phyloP scores from a whole-genome alignment of 345 rosid species.

The Diplotaxis tenuifolia region DNA sequence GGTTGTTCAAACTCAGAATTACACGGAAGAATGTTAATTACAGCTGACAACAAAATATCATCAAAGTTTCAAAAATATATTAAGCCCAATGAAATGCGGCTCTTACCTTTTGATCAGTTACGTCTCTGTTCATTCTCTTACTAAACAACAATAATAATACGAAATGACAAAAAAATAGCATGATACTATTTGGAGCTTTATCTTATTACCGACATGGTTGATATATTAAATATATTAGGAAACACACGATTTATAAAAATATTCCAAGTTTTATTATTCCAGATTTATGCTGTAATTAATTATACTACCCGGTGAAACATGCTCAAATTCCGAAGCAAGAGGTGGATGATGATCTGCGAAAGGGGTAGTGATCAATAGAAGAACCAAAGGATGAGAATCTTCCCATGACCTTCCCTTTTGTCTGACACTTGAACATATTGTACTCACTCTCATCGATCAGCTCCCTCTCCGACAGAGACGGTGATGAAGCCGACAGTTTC shows the following conservation, averaged over 20 bases:
- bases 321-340: slow-evolving; percentile 26
- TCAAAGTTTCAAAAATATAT: slow-evolving; percentile 6
- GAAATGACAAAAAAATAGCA: background rate
- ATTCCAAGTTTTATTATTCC: slow-evolving; percentile 13
- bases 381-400: slow-evolving; percentile 30
- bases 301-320: slow-evolving; percentile 16
- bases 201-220: slow-evolving; percentile 25
- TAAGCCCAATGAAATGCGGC: slow-evolving; percentile 14
- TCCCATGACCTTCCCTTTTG: slow-evolving; percentile 12
- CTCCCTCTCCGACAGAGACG: slow-evolving; percentile 29
- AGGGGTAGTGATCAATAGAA: slow-evolving; percentile 8
- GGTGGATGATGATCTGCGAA: slow-evolving; percentile 21
- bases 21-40: slow-evolving; percentile 9
- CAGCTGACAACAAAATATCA: background rate
- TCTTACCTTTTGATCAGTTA: background rate
- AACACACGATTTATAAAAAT: background rate
- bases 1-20: slow-evolving; percentile 16
- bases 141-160: background rate
- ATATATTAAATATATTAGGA: background rate
- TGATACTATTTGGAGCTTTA: background rate
- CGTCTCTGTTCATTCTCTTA: slow-evolving; percentile 3
- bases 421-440: slow-evolving; percentile 29
- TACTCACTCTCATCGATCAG: slow-evolving; percentile 23
- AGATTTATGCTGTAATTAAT: background rate
- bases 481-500: slow-evolving; percentile 24